Conservation (phyloP, 116 monocot genomes). For the Posidonia oceanica region DNA sequence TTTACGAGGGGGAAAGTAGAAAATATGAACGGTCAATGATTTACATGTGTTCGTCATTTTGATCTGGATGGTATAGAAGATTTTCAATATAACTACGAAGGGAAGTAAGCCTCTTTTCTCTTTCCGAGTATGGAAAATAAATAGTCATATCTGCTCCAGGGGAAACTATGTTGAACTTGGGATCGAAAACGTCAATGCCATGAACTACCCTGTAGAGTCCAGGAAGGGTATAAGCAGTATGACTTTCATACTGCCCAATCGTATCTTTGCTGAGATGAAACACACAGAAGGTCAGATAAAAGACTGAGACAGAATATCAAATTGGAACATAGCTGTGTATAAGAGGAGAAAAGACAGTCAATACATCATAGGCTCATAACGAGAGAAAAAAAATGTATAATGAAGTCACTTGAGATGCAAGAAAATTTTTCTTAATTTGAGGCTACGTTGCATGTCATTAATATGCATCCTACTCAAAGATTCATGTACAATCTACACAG, state of each 20-base stretch:
- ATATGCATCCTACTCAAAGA: too few species aligned
- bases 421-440: not conserved
- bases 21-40: constrained; percentile 6
- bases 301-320: not conserved
- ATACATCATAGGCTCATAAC: not conserved
- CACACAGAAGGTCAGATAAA: not conserved
- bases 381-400: not conserved
- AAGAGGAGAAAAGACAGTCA: too few species aligned
- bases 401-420: not conserved
- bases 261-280: constrained; percentile 64
- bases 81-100: constrained; percentile 73
- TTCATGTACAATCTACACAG: too few species aligned
- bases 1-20: not conserved
- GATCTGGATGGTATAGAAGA: constrained; percentile 55
- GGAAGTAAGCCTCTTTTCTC: constrained; percentile 62
- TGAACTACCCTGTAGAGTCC: constrained; percentile 85
- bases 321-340: too few species aligned
- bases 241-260: constrained; percentile 93
- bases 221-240: constrained; percentile 80
- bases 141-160: constrained; percentile 80
- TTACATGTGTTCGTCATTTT: constrained; percentile 75
- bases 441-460: too few species aligned
- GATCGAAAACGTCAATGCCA: constrained; percentile 93
- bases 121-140: constrained; percentile 76
- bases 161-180: constrained; percentile 98